Base-by-base conservation (phyloP, 306 rosid genomes). In the Quercus dentata region DNA sequence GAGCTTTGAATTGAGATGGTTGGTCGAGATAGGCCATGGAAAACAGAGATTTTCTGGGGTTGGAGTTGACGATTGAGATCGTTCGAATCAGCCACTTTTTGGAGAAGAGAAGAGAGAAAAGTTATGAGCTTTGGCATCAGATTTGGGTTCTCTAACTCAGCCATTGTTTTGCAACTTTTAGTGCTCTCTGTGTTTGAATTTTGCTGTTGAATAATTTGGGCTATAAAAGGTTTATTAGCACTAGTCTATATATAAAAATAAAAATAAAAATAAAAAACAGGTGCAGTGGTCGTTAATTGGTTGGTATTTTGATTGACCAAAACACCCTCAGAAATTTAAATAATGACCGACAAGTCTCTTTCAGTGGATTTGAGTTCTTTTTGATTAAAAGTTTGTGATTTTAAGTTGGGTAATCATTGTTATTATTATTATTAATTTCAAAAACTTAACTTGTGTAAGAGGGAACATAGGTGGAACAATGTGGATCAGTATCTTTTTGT, bases 11-110 rank as follows among this genome's bases (percentile, higher is more conserved):
- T 87, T 14, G 99, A 83, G 55, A 96, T 93, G 18, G 89, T 72
- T 28, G 99, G 99, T 9, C 90, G 81, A 59, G 94, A 85, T 31
- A 96, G 83, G 83, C 99, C 99, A 85, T 96, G 94, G 83, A 96
- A 96, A 76, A 88, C 92, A 18, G 97, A 93, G 85, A 90, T 83
- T 79, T 89, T 93, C 78, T 90, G 94, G 21, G 88, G 65, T 30
- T 83, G 80, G 76, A 86, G 77, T 44, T 78, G 84, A 41, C 73
- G 83, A 78, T 85, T 90, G 5, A 70, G 71, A 69, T 96, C 98
- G 80, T 96, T 96, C 0, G 97, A 87, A 33, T 91, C 97, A 8
- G 97, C 86, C 21, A 91, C 94, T 82, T 88, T 87, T 76, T 96
- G 89, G 52, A 96, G 97, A 51, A 93, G 83, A 78, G 92, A 89